phyloP scores from a whole-genome alignment of 148 eudicot species.

The Vaccinium corymbosum region DNA sequence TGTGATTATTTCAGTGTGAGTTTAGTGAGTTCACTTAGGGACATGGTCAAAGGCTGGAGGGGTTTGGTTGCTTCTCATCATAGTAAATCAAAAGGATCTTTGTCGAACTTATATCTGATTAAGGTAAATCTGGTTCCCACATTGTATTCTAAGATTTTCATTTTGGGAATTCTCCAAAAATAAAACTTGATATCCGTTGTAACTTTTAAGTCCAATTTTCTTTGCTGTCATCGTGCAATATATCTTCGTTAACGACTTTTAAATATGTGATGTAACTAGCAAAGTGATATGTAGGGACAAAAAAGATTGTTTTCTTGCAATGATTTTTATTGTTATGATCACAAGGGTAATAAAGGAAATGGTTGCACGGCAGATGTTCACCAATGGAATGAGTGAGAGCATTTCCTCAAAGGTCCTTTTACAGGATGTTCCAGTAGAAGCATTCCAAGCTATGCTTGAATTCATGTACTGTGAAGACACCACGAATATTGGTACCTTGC shows the following conservation, averaged over 20 bases:
- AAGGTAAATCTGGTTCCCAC: neutral
- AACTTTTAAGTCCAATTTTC: neutral
- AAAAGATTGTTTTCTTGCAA: neutral
- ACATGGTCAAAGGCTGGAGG: neutral
- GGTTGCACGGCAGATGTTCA: constrained; percentile 74
- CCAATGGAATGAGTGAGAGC: constrained; percentile 94
- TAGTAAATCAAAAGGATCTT: neutral
- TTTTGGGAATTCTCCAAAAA: neutral
- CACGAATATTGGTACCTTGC: constrained; percentile 43
- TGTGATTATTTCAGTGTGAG: neutral
- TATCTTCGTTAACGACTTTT: neutral
- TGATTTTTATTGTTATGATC: neutral
- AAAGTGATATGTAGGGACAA: neutral
- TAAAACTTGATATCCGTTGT: neutral
- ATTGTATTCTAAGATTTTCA: neutral
- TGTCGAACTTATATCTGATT: neutral
- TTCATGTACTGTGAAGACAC: constrained; percentile 65
- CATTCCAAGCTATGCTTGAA: constrained; percentile 60
- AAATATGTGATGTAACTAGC: neutral
- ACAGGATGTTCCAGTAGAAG: constrained; percentile 67
- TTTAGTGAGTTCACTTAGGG: neutral
- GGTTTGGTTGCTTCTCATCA: neutral
- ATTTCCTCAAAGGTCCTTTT: constrained; percentile 50
- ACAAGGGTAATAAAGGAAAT: neutral
- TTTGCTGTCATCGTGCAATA: neutral